Evolutionary conservation across 2,329 filamentous ascomycete species (phyloP).

Genomic region (Trichoderma citrinoviride): DNA sequence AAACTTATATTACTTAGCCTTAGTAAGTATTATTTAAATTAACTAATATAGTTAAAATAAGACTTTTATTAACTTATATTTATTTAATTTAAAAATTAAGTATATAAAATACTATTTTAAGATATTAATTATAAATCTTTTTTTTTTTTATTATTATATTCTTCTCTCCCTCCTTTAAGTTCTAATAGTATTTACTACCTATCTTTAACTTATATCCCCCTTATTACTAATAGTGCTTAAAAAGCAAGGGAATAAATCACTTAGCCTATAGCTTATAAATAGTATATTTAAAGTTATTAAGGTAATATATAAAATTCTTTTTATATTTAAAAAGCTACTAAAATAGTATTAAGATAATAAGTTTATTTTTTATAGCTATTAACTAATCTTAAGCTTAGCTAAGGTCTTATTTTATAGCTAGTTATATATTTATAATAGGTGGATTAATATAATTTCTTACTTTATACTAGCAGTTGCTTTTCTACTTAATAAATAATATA

Average conservation of each 20-base stretch:
- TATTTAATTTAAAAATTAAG: no score
- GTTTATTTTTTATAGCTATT: slow-evolving; percentile 6
- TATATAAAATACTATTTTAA: no score
- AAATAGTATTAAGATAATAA: slow-evolving; percentile 12
- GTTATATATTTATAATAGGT: slow-evolving; percentile 8
- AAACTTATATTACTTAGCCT: no score
- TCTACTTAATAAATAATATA: slow-evolving; percentile 2
- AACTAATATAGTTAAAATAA: no score
- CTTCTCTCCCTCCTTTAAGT: not conserved
- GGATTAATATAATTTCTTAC: slow-evolving; percentile 1
- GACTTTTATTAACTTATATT: no score
- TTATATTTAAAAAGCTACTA: not conserved
- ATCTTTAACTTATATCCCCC: not conserved
- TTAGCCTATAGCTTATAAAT: not conserved
- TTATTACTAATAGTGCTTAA: not conserved
- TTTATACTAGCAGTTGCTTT: slow-evolving; percentile 1
- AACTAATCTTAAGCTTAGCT: slow-evolving; percentile 6
- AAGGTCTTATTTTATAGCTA: not conserved
- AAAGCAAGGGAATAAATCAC: not conserved
- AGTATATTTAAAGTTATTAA: not conserved
- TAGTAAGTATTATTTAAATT: no score
- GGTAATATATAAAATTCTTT: not conserved
- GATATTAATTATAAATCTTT: no score
- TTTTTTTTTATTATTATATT: not conserved
- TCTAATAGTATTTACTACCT: slow-evolving; percentile 1